Base-by-base conservation (phyloP, 2,329 filamentous ascomycete genomes). In the Plectosphaerella sp. region DNA sequence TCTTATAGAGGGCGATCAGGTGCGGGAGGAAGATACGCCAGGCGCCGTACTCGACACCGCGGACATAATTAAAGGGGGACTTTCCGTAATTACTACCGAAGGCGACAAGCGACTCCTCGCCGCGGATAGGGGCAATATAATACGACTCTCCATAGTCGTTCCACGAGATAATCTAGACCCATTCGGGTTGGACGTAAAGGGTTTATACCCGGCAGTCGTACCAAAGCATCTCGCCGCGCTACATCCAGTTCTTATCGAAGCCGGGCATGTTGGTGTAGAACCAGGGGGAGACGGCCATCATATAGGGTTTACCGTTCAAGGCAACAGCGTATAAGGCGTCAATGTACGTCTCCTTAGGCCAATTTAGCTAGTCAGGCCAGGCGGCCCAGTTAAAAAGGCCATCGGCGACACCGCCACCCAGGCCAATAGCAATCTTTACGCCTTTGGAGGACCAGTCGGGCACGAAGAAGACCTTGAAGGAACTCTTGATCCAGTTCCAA, bases 161-260 rank as follows among this genome's bases (percentile, higher is more conserved):
- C 68, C 68, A 72, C n/a, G 73, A 52, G 51, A 75, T 70, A 53
- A 75, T 72, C 58, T 69, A 59, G 25, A 81, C 72, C 18, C 74
- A 70, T 37, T 74, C 67, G 1, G 79, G 77, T 42, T 72, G 60
- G 1, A 80, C 20, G 7, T 73, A 16, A 68, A 75, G 69, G 68
- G 83, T 49, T 75, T 72, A 59, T 10, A 72, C 65, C 83, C 82
- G 86, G 9, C 83, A 76, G 50, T 80, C 70, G 55, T 73, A 76
- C 82, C 83, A 87, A 12, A 86, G 64, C 51, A 76, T 70, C 57
- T 86, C 83, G n/a, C 80, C 79, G 20, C 74, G 73, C 72, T 79
- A 87, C 6, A 84, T 68, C 82, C 83, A 87, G 61, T 84, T 82
- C 67, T 86, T 86, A 42, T 68, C 64, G 58, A 74, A 84, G 7